Percentiles rank a stretch among this genome's conserved stretches.
These are phyloP conservation scores for Fomitopsis pulvina DNA, from an alignment of 768 basidiomycete genomes.

Conservation along the genomic window DNA sequence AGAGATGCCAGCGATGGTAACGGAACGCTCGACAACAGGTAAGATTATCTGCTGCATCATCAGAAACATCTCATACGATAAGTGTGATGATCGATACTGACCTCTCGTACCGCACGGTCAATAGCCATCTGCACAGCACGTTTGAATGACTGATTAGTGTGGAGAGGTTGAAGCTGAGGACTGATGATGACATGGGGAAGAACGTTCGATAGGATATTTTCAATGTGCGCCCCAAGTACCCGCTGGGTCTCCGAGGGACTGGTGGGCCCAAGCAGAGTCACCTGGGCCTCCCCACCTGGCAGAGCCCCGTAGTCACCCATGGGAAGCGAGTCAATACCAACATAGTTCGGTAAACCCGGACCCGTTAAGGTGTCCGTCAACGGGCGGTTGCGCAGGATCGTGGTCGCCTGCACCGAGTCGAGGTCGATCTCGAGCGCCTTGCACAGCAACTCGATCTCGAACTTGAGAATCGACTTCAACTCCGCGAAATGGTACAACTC, in stretches of 20 bases:
- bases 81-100: constrained; percentile 25
- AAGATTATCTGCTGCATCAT: constrained; percentile 66
- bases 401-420: constrained; percentile 77
- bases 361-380: constrained; percentile 48
- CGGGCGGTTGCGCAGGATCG: constrained; percentile 73
- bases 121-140: constrained; percentile 86
- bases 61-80: background rate
- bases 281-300: constrained; percentile 46
- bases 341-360: constrained; percentile 71
- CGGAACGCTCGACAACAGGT: constrained; percentile 96
- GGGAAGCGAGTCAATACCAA: constrained; percentile 74
- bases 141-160: constrained; percentile 80
- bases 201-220: constrained; percentile 67
- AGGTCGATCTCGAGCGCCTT: constrained; percentile 86
- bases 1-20: constrained; percentile 97
- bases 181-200: constrained; percentile 72
- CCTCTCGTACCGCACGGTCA: constrained; percentile 92
- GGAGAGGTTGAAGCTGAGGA: constrained; percentile 66
- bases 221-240: constrained; percentile 70
- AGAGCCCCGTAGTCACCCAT: constrained; percentile 64
- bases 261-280: constrained; percentile 53
- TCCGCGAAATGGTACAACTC: constrained; percentile 98
- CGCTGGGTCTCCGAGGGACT: constrained; percentile 61
- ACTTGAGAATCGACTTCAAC: constrained; percentile 93
- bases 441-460: constrained; percentile 97